Base-by-base conservation (phyloP, 2,329 filamentous ascomycete genomes). In the Zymoseptoria brevis region DNA sequence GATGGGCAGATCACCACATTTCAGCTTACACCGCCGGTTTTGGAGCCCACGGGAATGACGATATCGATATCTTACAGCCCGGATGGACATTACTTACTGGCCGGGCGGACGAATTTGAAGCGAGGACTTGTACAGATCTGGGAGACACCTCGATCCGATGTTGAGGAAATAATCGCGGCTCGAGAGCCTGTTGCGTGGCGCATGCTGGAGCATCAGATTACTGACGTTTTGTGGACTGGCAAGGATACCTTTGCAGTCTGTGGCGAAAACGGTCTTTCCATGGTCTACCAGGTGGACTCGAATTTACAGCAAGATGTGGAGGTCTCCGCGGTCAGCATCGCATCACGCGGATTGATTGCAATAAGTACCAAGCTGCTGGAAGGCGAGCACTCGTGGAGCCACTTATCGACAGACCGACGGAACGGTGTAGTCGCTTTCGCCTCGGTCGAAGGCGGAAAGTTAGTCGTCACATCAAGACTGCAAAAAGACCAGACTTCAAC, bases 191-290 rank as follows among this genome's bases (percentile, higher is more conserved):
- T 74, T 4, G 69, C 68, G 4, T 77, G 73, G 72, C 72, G 71
- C 22, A 69, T 74, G 19, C 77, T 77, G 54, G 73, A 76, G 21
- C 71, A 72, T 4, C 71, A 71, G 56, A 72, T 78, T 1, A 68
- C 74, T 24, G 77, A 79, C 59, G 77, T 75, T 1, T 71, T 73
- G 11, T 79, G 77, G 77, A 74, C 74, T 49, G 74, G 68, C 51
- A 73, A 76, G 13, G 71, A 74, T 2, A 69, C 70, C 1, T 78
- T 80, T 60, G 70, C 76, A 8, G 75, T 79, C 9, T 77, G 75
- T 56, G 77, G 77, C 9, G 72, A 74, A 8, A 67, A 73, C 19
- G 66, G 66, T 0, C 54, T 68, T 19, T 59, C 64, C n/a, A 56
- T 61, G 41, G 55, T 57, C 26, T 66, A 65, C 53, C 63, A 65